phyloP scores from a whole-genome alignment of 2,329 filamentous ascomycete species.

The Lachnellula subtilissima region DNA sequence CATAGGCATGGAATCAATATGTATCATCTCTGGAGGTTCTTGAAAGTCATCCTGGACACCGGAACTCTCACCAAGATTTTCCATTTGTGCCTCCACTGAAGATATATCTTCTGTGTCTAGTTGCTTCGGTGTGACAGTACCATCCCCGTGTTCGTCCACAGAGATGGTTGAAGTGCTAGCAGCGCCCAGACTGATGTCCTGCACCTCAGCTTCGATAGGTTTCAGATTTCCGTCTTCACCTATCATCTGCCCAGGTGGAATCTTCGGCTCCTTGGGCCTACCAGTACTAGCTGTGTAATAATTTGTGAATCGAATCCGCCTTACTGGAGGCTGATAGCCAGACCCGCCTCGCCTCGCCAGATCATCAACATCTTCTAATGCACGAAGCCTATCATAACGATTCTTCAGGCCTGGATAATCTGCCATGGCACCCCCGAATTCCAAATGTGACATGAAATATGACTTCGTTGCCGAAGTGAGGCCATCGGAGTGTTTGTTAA shows the following conservation, averaged over 20 bases:
- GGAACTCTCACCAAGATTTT: conserved; percentile 24
- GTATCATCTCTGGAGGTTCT: conserved; percentile 29
- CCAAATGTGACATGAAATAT: conserved; percentile 73
- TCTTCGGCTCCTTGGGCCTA: conserved; percentile 50
- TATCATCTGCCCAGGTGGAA: conserved; percentile 12
- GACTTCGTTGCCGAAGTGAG: conserved; percentile 61
- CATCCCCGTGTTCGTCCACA: conserved; percentile 38
- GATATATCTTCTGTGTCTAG: conserved; percentile 22
- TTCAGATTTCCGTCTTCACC: conserved; percentile 15
- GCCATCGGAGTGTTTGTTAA: conserved; percentile 74
- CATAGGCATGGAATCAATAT: conserved; percentile 39
- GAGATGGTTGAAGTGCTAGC: conserved; percentile 7
- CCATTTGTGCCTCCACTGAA: conserved; percentile 18
- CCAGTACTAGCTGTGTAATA: conserved; percentile 88
- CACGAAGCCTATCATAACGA: conserved; percentile 65
- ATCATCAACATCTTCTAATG: conserved; percentile 67
- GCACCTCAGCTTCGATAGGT: conserved; percentile 18
- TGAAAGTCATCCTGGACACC: conserved; percentile 22
- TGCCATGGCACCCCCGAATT: conserved; percentile 76
- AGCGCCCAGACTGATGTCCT: conserved; percentile 19
- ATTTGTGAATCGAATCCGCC: conserved; percentile 73
- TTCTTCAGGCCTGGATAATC: conserved; percentile 66
- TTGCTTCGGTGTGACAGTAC: conserved; percentile 29
- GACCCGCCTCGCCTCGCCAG: conserved; percentile 29
- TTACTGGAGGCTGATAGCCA: conserved; percentile 29